phyloP scores from a whole-genome alignment of 176 grass and related monocot genomes.

The Aechmea fasciata region DNA sequence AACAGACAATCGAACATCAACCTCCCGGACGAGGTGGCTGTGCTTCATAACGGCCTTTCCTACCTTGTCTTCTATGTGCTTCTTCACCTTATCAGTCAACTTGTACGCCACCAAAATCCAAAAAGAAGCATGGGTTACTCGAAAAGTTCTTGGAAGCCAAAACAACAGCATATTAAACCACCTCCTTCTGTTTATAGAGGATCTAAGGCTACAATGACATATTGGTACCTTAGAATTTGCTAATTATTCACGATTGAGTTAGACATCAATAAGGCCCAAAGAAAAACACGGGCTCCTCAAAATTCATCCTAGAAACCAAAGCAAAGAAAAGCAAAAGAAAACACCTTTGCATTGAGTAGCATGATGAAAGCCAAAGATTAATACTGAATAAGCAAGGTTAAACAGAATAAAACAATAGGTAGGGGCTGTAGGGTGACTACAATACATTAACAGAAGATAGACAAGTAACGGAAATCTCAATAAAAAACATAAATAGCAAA shows the following conservation, averaged over 20 bases:
- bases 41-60: slow-evolving; percentile 63
- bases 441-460: too few species aligned
- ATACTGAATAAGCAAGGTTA: not conserved
- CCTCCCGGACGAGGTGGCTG: slow-evolving; percentile 63
- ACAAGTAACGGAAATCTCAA: too few species aligned
- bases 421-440: not conserved
- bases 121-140: not conserved
- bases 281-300: too few species aligned
- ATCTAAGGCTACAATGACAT: too few species aligned
- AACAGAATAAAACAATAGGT: not conserved
- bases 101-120: not conserved
- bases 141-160: not conserved
- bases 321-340: too few species aligned
- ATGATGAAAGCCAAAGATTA: not conserved
- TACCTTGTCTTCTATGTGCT: slow-evolving; percentile 91
- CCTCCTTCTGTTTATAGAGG: too few species aligned
- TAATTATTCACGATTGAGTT: too few species aligned
- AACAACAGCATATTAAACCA: not conserved
- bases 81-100: slow-evolving; percentile 69
- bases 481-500: too few species aligned
- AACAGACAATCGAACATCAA: slow-evolving; percentile 72
- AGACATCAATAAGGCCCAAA: too few species aligned
- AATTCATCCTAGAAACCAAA: too few species aligned
- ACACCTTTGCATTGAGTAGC: too few species aligned
- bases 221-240: too few species aligned